Percentiles rank a stretch among this genome's conserved stretches.
These are phyloP conservation scores for Nitzschia inconspicua DNA, from an alignment of 108 stramenopile species.

Conservation along the genomic window DNA sequence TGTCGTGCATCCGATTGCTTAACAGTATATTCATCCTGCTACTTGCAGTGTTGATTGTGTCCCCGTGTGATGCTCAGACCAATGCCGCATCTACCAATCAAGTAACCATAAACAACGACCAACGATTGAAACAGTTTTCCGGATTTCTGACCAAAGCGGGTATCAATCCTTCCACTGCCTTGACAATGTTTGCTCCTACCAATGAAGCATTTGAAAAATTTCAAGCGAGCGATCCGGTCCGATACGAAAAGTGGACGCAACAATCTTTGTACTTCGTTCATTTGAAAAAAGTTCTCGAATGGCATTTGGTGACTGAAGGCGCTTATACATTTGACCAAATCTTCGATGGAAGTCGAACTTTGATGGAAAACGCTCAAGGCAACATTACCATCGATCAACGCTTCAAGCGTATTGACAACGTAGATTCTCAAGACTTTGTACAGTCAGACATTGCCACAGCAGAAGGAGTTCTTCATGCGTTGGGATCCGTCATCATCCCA, in stretches of 20 bases:
- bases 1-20: no score
- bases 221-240: constrained; percentile 2
- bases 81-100: neutral
- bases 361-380: constrained; percentile 5
- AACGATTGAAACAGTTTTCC: constrained; percentile 20
- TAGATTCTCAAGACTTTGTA: neutral
- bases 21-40: no score
- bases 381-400: constrained; percentile 20
- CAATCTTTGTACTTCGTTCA: constrained; percentile 30
- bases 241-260: constrained; percentile 13
- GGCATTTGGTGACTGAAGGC: constrained; percentile 21
- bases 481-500: constrained; percentile 23
- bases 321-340: constrained; percentile 18
- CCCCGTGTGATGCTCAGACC: neutral
- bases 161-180: constrained; percentile 20
- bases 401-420: constrained; percentile 15
- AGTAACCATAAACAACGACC: neutral
- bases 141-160: constrained; percentile 17
- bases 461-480: constrained; percentile 19
- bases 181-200: constrained; percentile 41
- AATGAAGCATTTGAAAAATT: constrained; percentile 38
- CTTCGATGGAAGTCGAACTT: constrained; percentile 11
- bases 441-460: constrained; percentile 16
- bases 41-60: no score
- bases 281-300: constrained; percentile 8